Conservation (phyloP, 2,329 filamentous ascomycete species). For the Alternaria brassicae region DNA sequence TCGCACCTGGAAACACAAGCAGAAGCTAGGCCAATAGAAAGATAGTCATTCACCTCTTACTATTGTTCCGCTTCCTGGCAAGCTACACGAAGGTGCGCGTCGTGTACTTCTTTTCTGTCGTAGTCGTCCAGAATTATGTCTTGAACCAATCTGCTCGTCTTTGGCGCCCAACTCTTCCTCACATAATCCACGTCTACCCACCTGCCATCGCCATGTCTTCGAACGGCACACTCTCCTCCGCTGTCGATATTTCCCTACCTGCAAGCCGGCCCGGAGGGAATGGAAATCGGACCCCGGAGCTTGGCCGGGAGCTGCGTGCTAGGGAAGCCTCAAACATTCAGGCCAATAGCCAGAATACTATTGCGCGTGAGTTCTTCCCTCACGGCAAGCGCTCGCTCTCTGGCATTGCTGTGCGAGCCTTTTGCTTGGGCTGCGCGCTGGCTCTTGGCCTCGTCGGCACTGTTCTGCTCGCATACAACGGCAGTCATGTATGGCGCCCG, state of each 20-base stretch:
- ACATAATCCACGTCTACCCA: neutral
- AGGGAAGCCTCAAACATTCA: conserved; percentile 31
- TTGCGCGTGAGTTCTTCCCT: conserved; percentile 50
- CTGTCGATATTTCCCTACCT: conserved; percentile 42
- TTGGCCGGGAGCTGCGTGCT: conserved; percentile 38
- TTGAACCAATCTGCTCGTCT: conserved; percentile 3
- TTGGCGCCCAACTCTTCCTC: neutral
- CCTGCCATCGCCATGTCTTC: conserved; percentile 28
- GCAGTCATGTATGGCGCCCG: conserved; percentile 63
- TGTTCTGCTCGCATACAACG: conserved; percentile 35
- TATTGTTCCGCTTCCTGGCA: conserved; percentile 13
- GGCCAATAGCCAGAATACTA: conserved; percentile 16
- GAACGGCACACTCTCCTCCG: conserved; percentile 34
- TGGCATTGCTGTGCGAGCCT: conserved; percentile 56
- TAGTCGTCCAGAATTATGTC: conserved; percentile 8
- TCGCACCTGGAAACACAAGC: conserved; percentile 4
- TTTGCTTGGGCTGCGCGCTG: conserved; percentile 52
- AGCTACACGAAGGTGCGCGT: neutral
- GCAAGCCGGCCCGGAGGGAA: conserved; percentile 33
- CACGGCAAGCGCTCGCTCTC: conserved; percentile 55
- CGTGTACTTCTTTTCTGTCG: neutral
- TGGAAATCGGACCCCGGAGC: conserved; percentile 35
- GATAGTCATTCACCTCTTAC: conserved; percentile 5
- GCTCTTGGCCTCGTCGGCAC: conserved; percentile 44
- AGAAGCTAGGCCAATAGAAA: conserved; percentile 9